phyloP scores from a whole-genome alignment of 345 rosid species.

The Kandelia obovata region DNA sequence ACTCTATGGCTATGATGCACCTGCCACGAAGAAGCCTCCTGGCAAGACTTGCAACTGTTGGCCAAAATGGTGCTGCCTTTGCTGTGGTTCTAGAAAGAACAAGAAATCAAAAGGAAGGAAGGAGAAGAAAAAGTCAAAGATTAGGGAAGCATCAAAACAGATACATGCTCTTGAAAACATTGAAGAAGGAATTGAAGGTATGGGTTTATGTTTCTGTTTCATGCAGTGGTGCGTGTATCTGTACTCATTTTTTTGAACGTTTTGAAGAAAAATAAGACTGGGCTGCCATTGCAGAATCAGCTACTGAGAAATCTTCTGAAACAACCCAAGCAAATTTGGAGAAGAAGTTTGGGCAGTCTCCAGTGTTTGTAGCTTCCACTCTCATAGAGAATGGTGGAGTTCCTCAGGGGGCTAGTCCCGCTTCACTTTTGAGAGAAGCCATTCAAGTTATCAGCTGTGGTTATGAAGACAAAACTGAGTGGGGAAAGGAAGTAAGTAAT shows the following conservation, averaged over 20 bases:
- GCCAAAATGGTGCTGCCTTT: constrained; percentile 89
- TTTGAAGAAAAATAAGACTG: neutral
- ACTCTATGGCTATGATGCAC: constrained; percentile 89
- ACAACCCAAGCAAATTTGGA: constrained; percentile 59
- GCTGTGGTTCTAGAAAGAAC: constrained; percentile 72
- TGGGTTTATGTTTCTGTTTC: constrained; percentile 3
- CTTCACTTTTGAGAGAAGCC: constrained; percentile 77
- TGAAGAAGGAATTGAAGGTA: constrained; percentile 69
- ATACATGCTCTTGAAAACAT: constrained; percentile 87
- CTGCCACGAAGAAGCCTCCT: constrained; percentile 78
- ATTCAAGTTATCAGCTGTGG: constrained; percentile 98
- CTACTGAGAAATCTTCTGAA: constrained; percentile 50
- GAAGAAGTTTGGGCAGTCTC: constrained; percentile 95
- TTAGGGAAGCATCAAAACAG: constrained; percentile 79
- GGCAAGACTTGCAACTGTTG: constrained; percentile 93
- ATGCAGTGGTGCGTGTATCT: neutral
- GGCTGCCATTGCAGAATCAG: constrained; percentile 36
- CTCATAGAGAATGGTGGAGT: constrained; percentile 77
- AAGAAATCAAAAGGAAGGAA: constrained; percentile 58
- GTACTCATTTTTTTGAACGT: neutral
- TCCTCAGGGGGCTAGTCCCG: constrained; percentile 64
- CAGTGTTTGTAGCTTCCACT: constrained; percentile 77
- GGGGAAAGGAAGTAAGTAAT: constrained; percentile 93
- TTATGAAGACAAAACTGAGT: constrained; percentile 96
- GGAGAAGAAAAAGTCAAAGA: constrained; percentile 59